Evolutionary conservation across 2,329 filamentous ascomycete species (phyloP), one percentile per base, ranked within the genome.

Genomic region (Pezicula rhizophila): DNA sequence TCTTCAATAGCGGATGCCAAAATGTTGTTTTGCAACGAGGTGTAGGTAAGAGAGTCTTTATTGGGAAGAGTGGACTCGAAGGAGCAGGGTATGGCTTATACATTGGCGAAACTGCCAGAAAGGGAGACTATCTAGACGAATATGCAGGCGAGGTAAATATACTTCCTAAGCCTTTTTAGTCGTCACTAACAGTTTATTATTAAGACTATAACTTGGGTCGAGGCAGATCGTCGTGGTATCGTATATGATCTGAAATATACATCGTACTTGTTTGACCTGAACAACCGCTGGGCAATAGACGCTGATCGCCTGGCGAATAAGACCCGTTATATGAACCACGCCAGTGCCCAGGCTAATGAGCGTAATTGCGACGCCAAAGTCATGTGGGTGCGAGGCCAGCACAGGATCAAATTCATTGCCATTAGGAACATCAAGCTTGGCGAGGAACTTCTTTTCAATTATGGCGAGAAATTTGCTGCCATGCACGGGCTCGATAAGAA

Each of bases 271-370:
- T 82, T 82, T 59, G 65, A 66, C 5, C 62, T 81, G 15, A 82
- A 80, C 53, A 60, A 52, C 39, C 64, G 71, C 64, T 61, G 60
- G 64, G 71, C 73, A 31, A 69, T 93, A 15, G 89, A 93, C 61
- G 84, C 83, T 6, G 87, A 85, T 17, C 81, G 82, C 38, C 85
- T 85, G 55, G 88, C 88, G 44, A 93, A 92, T 63, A 82, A 91
- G 54, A 84, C 85, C 42, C 81, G 89, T 4, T 93, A 90, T 67
- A 89, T 93, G 64, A 93, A 95, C 65, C 87, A 92, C 58, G 83
- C 85, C 12, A 74, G 75, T 1, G 71, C 74, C 42, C 71, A 89
- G 56, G 80, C 83, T 14, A 72, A 76, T 2, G 73, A 77, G 31
- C 70, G 55, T 63, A 86, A 85, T 47, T 82, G 83, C 61, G 80